A percentile compares a stretch with the other conserved stretches of the same genome.
Conservation (phyloP, 352 stramenopile genomes). For the Phytophthora colocasiae region DNA sequence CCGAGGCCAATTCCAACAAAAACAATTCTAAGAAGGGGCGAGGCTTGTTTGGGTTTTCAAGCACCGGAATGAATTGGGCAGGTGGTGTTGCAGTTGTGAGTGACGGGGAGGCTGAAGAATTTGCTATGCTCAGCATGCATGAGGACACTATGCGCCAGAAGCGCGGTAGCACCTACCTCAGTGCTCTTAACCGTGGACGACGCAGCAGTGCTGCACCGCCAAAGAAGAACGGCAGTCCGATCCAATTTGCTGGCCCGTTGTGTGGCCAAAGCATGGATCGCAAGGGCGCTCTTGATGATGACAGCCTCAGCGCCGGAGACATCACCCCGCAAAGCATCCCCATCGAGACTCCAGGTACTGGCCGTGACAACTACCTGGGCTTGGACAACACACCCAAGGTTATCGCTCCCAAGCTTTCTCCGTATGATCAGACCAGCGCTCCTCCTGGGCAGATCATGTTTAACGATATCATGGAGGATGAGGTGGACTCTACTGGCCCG, state of each 20-base stretch:
- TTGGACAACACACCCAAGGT: conserved; percentile 40
- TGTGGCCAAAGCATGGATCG: conserved; percentile 55
- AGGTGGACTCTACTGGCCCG: conserved; percentile 34
- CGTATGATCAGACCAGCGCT: conserved; percentile 27
- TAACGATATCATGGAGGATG: conserved; percentile 72
- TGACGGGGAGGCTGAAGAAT: conserved; percentile 67
- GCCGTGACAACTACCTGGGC: conserved; percentile 37
- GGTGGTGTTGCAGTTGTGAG: conserved; percentile 35
- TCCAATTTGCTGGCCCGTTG: conserved; percentile 59
- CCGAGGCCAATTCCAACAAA: conserved; percentile 27
- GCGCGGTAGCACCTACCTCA: conserved; percentile 61
- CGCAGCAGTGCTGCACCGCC: conserved; percentile 22
- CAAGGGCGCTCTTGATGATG: conserved; percentile 38
- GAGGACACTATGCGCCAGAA: conserved; percentile 64
- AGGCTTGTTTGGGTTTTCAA: conserved; percentile 47
- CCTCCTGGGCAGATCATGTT: conserved; percentile 54
- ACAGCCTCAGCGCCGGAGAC: conserved; percentile 27
- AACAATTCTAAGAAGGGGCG: conserved; percentile 31
- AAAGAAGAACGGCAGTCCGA: conserved; percentile 47
- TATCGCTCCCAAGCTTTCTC: conserved; percentile 17
- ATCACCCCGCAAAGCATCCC: conserved; percentile 34
- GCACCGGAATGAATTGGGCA: conserved; percentile 31
- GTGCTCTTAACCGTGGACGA: conserved; percentile 39
- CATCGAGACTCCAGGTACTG: conserved; percentile 39
- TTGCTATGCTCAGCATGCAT: conserved; percentile 83